These are phyloP conservation scores for Xylaria sp. DNA, from an alignment of 2,329 filamentous ascomycete species.

Conservation along the genomic window DNA sequence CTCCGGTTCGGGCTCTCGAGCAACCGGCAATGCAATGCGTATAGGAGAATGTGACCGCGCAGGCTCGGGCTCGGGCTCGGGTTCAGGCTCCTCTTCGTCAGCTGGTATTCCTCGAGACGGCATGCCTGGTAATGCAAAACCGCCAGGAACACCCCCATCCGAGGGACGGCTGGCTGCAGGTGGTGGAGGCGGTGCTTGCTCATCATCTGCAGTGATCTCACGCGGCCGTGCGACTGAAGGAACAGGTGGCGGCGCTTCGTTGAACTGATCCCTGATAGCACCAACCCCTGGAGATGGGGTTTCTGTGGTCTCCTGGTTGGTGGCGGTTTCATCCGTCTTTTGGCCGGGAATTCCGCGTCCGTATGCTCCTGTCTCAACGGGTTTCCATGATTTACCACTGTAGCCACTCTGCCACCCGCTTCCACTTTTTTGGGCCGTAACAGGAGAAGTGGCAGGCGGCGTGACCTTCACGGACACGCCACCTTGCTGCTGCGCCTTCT, in stretches of 20 bases:
- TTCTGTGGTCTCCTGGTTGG: conserved; percentile 59
- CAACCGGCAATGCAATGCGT: conserved; percentile 85
- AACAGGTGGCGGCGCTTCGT: conserved; percentile 77
- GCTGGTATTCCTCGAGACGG: conserved; percentile 67
- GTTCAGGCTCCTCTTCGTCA: conserved; percentile 61
- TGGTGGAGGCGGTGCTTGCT: conserved; percentile 67
- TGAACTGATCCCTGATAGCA: conserved; percentile 84
- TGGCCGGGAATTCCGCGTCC: conserved; percentile 72
- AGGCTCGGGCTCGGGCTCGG: conserved; percentile 50
- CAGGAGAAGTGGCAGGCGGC: conserved; percentile 59
- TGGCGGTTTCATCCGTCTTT: conserved; percentile 67
- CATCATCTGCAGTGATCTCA: conserved; percentile 49
- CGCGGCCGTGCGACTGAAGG: conserved; percentile 37
- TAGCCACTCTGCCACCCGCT: conserved; percentile 90
- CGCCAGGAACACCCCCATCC: conserved; percentile 66
- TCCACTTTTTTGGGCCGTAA: conserved; percentile 75
- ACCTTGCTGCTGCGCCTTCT: conserved; percentile 86
- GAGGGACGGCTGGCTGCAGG: conserved; percentile 69
- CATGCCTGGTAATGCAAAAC: conserved; percentile 82
- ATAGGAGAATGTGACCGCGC: conserved; percentile 77
- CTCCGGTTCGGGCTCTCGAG: conserved; percentile 67
- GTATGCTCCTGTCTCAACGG: conserved; percentile 79
- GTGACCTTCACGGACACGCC: conserved; percentile 60
- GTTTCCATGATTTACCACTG: conserved; percentile 86
- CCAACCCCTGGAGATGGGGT: conserved; percentile 73